Evolutionary conservation across 495 filamentous ascomycete genomes (phyloP), one percentile per base, ranked within the genome.

Genomic region (Talaromyces liani): DNA sequence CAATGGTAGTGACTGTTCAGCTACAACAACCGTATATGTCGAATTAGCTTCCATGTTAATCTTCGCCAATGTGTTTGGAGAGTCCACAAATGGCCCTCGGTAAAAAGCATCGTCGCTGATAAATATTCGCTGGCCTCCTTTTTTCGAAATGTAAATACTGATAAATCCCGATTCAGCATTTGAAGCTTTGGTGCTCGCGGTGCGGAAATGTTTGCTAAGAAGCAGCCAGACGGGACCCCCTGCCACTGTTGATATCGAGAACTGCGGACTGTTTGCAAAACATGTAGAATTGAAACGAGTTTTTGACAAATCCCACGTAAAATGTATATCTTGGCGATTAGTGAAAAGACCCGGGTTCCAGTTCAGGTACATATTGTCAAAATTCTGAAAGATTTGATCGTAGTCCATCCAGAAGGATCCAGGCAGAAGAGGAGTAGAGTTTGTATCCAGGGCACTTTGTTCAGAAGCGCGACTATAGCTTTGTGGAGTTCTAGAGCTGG

Each of bases 361-460:
- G 73, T 97, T 99, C 53, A 98, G 78, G 73, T 98, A 99, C 31
- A 98, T 81, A 25, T 93, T 95, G 65, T 97, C 91, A 66, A 97
- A 99, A 68, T 94, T 85, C 67, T 94, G 92, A 33, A 91, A 81
- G 6, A 96, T 84, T 58, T 91, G 88, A 61, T 92, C 87, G 41
- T 92, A 83, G 29, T 86, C 84, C 78, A 98, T 96, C 93, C 94
- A 97, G 70, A 98, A 97, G 25, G 85, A 87, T 8, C 93, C 92
- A 16, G 89, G 87, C 0, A 75, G 70, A 41, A 77, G 69, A 41
- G 69, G 66, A 24, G 39, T 57, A 6, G 70, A 64, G 54, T 22
- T 67, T 58, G 24, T 61, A 18, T 49, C 39, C 22, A 55, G 16
- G 14, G 70, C 66, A 20, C 6, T 10, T 4, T 56, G 33, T 22